Percentiles rank a stretch among this genome's conserved stretches.
phyloP scores from a whole-genome alignment of 2,329 filamentous ascomycete species.

The Colletotrichum liriopes region DNA sequence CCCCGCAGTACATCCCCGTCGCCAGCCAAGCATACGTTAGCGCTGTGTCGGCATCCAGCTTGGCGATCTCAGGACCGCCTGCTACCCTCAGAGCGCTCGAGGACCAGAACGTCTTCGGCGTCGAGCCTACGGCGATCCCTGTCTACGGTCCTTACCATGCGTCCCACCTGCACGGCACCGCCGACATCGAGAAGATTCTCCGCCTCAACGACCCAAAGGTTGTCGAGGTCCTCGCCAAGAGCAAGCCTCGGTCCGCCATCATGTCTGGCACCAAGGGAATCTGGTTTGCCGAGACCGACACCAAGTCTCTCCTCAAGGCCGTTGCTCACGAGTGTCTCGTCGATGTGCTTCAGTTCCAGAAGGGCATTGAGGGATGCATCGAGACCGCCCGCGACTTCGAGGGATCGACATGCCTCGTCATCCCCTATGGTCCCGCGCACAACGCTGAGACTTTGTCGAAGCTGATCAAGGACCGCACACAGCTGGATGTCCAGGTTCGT shows the following conservation, averaged over 20 bases:
- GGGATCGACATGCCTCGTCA: constrained; percentile 60
- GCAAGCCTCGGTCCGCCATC: constrained; percentile 62
- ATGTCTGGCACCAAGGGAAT: constrained; percentile 67
- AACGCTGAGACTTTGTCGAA: constrained; percentile 63
- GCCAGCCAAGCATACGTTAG: constrained; percentile 69
- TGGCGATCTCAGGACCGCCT: constrained; percentile 71
- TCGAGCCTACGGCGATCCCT: constrained; percentile 64
- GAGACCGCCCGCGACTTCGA: constrained; percentile 58
- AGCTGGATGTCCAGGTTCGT: constrained; percentile 60
- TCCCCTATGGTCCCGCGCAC: constrained; percentile 67
- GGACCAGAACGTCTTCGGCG: constrained; percentile 56
- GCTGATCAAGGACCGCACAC: constrained; percentile 59
- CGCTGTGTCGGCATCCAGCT: constrained; percentile 62
- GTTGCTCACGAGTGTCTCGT: constrained; percentile 66
- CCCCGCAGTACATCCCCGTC: constrained; percentile 56
- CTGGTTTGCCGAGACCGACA: constrained; percentile 58
- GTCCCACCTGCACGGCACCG: constrained; percentile 63
- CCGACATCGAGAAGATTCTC: constrained; percentile 63
- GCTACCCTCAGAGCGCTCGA: constrained; percentile 62
- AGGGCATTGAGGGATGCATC: constrained; percentile 64
- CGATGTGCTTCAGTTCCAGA: constrained; percentile 64
- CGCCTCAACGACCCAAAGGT: constrained; percentile 59
- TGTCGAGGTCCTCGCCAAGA: constrained; percentile 57
- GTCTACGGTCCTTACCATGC: constrained; percentile 73
- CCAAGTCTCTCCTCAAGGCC: constrained; percentile 58